These are phyloP conservation scores for Meredithiella fracta DNA, from an alignment of 2,329 filamentous ascomycete species.

Conservation along the genomic window DNA sequence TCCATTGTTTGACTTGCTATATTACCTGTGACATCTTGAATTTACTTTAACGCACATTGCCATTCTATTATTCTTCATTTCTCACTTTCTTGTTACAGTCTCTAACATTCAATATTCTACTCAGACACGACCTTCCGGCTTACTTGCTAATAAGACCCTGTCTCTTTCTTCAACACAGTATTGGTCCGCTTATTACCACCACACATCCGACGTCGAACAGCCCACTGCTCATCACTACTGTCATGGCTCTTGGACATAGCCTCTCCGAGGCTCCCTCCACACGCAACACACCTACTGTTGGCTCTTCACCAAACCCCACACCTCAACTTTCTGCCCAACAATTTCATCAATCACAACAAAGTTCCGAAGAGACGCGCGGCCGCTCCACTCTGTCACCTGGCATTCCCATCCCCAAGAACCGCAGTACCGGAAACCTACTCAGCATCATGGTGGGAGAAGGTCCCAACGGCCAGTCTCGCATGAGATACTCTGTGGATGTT, in stretches of 20 bases:
- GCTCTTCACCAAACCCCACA: neutral
- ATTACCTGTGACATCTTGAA: no score
- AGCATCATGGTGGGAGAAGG: slow-evolving; percentile 4
- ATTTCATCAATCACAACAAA: neutral
- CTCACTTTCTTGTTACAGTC: neutral
- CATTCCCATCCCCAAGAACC: slow-evolving; percentile 11
- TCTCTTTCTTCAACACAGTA: neutral
- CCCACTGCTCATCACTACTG: neutral
- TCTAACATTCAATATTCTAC: neutral
- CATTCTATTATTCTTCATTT: no score
- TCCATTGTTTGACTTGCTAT: neutral
- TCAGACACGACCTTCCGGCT: neutral
- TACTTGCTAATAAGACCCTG: neutral
- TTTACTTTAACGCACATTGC: no score
- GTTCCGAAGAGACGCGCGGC: neutral
- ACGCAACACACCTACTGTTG: no score
- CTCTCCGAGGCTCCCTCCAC: neutral
- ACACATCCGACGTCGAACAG: neutral
- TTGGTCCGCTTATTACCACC: neutral
- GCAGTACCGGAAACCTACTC: slow-evolving; percentile 13
- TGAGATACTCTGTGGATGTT: slow-evolving; percentile 12
- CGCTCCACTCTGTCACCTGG: neutral
- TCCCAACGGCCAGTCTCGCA: slow-evolving; percentile 5
- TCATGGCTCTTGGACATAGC: slow-evolving; percentile 1
- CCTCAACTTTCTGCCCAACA: slow-evolving; percentile 1